A percentile compares a stretch with the other conserved stretches of the same genome.
These are phyloP conservation scores for Fomes fomentarius DNA, from an alignment of 1,284 basidiomycete species.

Conservation along the genomic window DNA sequence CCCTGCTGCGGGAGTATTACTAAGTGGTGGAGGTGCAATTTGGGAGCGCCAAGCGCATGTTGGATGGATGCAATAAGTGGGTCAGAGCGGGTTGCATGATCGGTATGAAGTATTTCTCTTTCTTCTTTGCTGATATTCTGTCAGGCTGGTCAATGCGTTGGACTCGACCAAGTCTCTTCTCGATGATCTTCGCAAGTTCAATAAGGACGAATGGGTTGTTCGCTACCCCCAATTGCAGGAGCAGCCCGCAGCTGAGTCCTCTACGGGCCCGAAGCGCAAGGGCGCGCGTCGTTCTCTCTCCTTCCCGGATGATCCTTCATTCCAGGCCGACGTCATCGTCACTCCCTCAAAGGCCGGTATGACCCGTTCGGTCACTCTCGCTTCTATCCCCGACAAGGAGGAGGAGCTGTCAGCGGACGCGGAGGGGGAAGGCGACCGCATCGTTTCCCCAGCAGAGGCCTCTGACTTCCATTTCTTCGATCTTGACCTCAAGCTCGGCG, in stretches of 20 bases:
- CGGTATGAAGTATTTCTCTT: background rate
- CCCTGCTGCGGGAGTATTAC: no score
- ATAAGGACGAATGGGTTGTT: conserved; percentile 85
- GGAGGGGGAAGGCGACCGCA: conserved; percentile 44
- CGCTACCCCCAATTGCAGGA: conserved; percentile 79
- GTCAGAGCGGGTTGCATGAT: background rate
- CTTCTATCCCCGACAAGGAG: conserved; percentile 51
- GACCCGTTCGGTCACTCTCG: conserved; percentile 58
- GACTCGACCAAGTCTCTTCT: conserved; percentile 75
- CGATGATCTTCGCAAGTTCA: conserved; percentile 78
- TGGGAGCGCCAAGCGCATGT: background rate
- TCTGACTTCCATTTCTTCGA: conserved; percentile 85
- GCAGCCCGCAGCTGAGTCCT: conserved; percentile 34
- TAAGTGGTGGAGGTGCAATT: no score
- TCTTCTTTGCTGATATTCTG: background rate
- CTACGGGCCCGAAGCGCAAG: conserved; percentile 39
- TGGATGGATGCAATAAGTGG: background rate
- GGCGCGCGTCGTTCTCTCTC: conserved; percentile 69
- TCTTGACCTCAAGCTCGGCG: conserved; percentile 91
- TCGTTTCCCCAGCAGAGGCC: conserved; percentile 44
- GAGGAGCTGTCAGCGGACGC: conserved; percentile 29
- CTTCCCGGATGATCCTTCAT: conserved; percentile 80
- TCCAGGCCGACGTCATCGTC: conserved; percentile 70
- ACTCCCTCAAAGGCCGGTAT: conserved; percentile 51
- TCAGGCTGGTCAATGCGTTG: conserved; percentile 77